A percentile compares a stretch with the other conserved stretches of the same genome.
Conservation (phyloP, 805 yeast species). For the Starmerella bacillaris region DNA sequence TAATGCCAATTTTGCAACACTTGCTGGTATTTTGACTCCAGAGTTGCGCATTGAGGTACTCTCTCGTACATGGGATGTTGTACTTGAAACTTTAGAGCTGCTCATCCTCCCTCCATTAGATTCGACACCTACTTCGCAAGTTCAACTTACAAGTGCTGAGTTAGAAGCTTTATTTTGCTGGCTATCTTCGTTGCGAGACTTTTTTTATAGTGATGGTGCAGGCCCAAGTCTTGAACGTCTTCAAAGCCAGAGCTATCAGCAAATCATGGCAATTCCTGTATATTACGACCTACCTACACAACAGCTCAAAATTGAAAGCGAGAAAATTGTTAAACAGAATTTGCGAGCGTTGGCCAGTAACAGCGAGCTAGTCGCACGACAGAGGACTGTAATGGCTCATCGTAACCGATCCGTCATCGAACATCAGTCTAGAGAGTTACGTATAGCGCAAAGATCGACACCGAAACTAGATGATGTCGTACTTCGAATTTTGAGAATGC, state of each 20-base stretch:
- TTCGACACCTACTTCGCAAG: slow-evolving; percentile 18
- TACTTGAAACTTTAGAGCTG: slow-evolving; percentile 49
- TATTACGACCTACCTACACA: slow-evolving; percentile 38
- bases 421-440: slow-evolving; percentile 30
- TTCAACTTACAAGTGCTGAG: slow-evolving; percentile 39
- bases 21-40: slow-evolving; percentile 41
- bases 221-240: slow-evolving; percentile 57
- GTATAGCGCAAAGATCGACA: slow-evolving; percentile 30
- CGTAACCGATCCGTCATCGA: slow-evolving; percentile 43
- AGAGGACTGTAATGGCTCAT: slow-evolving; percentile 52
- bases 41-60: slow-evolving; percentile 44
- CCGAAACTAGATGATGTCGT: slow-evolving; percentile 47
- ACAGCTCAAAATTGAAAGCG: slow-evolving; percentile 39
- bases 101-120: slow-evolving; percentile 54
- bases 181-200: slow-evolving; percentile 51
- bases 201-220: slow-evolving; percentile 63
- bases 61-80: slow-evolving; percentile 65
- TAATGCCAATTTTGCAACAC: slow-evolving; percentile 45
- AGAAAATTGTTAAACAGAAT: slow-evolving; percentile 36
- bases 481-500: slow-evolving; percentile 49
- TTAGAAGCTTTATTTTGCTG: slow-evolving; percentile 52
- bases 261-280: slow-evolving; percentile 42
- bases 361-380: slow-evolving; percentile 36
- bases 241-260: slow-evolving; percentile 46
- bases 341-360: slow-evolving; percentile 30